Percentiles rank a stretch among this genome's conserved stretches.
phyloP scores from a whole-genome alignment of 768 basidiomycete genomes.

The Zangia roseola region DNA sequence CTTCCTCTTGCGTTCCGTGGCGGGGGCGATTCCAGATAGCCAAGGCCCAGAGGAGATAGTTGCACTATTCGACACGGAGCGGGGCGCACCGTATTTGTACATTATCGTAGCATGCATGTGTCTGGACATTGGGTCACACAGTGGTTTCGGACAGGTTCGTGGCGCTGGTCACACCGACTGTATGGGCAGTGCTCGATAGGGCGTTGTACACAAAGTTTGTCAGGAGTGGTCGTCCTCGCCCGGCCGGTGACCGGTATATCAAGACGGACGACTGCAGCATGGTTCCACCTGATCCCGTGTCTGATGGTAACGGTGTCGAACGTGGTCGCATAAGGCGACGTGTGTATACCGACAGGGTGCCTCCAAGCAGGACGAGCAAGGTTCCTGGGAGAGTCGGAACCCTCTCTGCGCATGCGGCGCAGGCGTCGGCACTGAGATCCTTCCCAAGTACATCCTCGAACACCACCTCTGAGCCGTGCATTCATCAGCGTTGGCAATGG shows the following conservation, averaged over 20 bases:
- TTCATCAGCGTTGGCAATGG: slow-evolving; percentile 9
- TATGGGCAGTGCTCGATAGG: neutral
- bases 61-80: slow-evolving; percentile 14
- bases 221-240: too few species aligned
- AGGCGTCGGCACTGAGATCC: slow-evolving; percentile 8
- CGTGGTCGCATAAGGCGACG: slow-evolving; percentile 48
- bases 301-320: slow-evolving; percentile 53
- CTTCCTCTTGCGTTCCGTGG: slow-evolving; percentile 21
- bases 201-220: neutral
- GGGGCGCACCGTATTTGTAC: slow-evolving; percentile 31
- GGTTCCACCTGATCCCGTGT: slow-evolving; percentile 52
- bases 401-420: slow-evolving; percentile 15
- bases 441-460: slow-evolving; percentile 10
- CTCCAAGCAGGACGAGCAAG: slow-evolving; percentile 12
- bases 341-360: slow-evolving; percentile 22
- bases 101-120: slow-evolving; percentile 46
- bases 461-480: neutral
- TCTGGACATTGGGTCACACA: slow-evolving; percentile 44
- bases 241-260: slow-evolving; percentile 6
- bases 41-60: slow-evolving; percentile 12
- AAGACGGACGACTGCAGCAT: slow-evolving; percentile 28
- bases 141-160: slow-evolving; percentile 49
- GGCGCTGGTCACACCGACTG: slow-evolving; percentile 30
- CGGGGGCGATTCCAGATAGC: slow-evolving; percentile 5
- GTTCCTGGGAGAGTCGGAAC: slow-evolving; percentile 21